Evolutionary conservation across 2,329 filamentous ascomycete genomes (phyloP).

Genomic region (Emergomyces orientalis): DNA sequence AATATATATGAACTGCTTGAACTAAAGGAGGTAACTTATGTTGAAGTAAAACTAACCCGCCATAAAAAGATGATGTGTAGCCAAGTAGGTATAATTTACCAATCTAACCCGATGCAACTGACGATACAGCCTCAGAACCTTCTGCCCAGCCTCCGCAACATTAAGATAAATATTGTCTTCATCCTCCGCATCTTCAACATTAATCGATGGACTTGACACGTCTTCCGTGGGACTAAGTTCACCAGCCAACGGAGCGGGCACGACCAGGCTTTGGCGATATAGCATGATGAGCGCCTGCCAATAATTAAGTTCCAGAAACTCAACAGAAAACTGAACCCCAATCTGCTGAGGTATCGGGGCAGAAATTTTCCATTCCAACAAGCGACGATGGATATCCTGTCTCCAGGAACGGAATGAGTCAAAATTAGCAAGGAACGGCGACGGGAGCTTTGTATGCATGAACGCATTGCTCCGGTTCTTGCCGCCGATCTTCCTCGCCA

Average conservation of each 20-base stretch:
- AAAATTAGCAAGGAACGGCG: slow-evolving; percentile 75
- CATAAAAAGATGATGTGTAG: slow-evolving; percentile 95
- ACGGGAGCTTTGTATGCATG: slow-evolving; percentile 70
- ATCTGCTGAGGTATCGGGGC: slow-evolving; percentile 70
- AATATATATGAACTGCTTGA: slow-evolving; percentile 13
- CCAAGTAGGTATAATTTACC: slow-evolving; percentile 92
- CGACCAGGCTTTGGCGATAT: slow-evolving; percentile 80
- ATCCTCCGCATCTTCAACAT: slow-evolving; percentile 48
- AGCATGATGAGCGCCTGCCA: slow-evolving; percentile 97
- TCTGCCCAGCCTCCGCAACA: slow-evolving; percentile 89
- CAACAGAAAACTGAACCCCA: slow-evolving; percentile 77
- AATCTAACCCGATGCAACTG: slow-evolving; percentile 79
- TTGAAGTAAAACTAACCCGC: slow-evolving; percentile 51
- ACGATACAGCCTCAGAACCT: slow-evolving; percentile 80
- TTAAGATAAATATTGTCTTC: slow-evolving; percentile 90
- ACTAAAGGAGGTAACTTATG: background rate
- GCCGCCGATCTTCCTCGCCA: slow-evolving; percentile 57
- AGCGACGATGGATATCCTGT: slow-evolving; percentile 69
- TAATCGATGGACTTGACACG: slow-evolving; percentile 47
- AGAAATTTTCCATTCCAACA: slow-evolving; percentile 78
- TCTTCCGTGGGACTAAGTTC: slow-evolving; percentile 57
- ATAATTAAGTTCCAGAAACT: slow-evolving; percentile 91
- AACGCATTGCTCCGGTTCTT: slow-evolving; percentile 57
- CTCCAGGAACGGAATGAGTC: slow-evolving; percentile 83
- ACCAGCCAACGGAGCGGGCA: slow-evolving; percentile 72